Base-by-base conservation (phyloP, 805 yeast species). In the Komagataella kurtzmanii region DNA sequence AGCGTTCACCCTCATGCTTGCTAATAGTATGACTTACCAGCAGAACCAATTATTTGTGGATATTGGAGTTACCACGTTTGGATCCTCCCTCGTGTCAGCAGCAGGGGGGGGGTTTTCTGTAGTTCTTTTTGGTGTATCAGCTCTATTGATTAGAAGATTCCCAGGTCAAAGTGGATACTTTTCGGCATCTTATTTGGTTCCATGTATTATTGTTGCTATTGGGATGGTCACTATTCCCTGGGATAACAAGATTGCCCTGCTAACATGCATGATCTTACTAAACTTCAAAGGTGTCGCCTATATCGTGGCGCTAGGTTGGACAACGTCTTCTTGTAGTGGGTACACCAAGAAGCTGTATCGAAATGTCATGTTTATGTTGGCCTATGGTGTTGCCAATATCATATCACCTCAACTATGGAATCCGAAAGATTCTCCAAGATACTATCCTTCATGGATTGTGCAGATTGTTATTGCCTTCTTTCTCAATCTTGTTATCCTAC, bases 401-500 rank as follows among this genome's bases (percentile, higher is more conserved):
- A 72, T 78, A 24, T 73, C 80, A 3, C 82, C 83, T 3, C 83
- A 78, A 59, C 58, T 79, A 43, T 79, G 82, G 81, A 67, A 69
- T 58, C 64, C 58, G 7, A 60, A 57, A n/a, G 74, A 73, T 55
- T 68, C 72, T 6, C 82, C 83, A 49, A 62, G 72, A 52, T 74
- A 68, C 56, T 54, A 60, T 14, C 67, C 71, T 2, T 74, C 79
- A 7, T 73, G 84, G 83, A 65, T 72, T 51, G 79, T 77, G 8
- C 83, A 78, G 58, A 75, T 78, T 49, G 79, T 77, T 8, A 56
- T 76, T n/a, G 69, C 78, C 7, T 79, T 75, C 59, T 62, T 67
- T 44, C 46, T 65, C 8, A 74, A 81, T 1, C 81, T 83, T 3
- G 48, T 65, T 2, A 36, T 75, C 17, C 66, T 75, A 4, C 50